Percentiles rank a stretch among this genome's conserved stretches.
Conservation (phyloP, 768 basidiomycete genomes). For the Suillus americanus region DNA sequence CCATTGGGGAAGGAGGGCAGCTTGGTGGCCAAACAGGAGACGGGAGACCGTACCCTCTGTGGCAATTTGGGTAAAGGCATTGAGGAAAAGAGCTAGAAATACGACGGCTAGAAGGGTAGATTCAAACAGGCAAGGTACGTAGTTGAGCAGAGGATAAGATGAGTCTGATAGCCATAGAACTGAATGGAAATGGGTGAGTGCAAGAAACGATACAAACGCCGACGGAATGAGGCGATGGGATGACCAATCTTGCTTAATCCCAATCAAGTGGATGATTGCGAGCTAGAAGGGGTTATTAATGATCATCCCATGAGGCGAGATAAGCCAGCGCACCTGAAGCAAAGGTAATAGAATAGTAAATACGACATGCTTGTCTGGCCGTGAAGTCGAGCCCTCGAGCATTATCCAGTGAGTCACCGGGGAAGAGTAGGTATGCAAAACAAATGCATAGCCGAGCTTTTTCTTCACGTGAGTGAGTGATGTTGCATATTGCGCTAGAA, state of each 20-base stretch:
- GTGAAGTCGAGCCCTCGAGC: slow-evolving; percentile 45
- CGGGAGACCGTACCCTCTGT: slow-evolving; percentile 58
- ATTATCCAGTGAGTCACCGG: slow-evolving; percentile 53
- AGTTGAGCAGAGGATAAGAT: slow-evolving; percentile 70
- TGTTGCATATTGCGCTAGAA: slow-evolving; percentile 8
- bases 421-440: slow-evolving; percentile 72
- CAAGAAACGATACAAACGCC: slow-evolving; percentile 54
- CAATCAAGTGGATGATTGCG: slow-evolving; percentile 61
- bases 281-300: slow-evolving; percentile 38
- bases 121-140: slow-evolving; percentile 73
- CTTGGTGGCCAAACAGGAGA: slow-evolving; percentile 52
- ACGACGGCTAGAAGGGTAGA: slow-evolving; percentile 58
- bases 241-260: slow-evolving; percentile 62
- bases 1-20: slow-evolving; percentile 46
- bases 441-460: slow-evolving; percentile 76
- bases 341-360: slow-evolving; percentile 73
- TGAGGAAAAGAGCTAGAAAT: slow-evolving; percentile 57
- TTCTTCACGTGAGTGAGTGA: slow-evolving; percentile 10
- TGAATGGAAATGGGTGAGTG: slow-evolving; percentile 66
- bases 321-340: slow-evolving; percentile 51
- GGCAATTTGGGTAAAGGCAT: slow-evolving; percentile 64
- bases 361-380: slow-evolving; percentile 74
- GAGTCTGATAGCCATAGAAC: slow-evolving; percentile 50
- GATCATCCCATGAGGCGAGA: not conserved
- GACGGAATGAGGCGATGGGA: slow-evolving; percentile 74